Base-by-base conservation (phyloP, 345 rosid genomes). In the Sisymbrium irio region DNA sequence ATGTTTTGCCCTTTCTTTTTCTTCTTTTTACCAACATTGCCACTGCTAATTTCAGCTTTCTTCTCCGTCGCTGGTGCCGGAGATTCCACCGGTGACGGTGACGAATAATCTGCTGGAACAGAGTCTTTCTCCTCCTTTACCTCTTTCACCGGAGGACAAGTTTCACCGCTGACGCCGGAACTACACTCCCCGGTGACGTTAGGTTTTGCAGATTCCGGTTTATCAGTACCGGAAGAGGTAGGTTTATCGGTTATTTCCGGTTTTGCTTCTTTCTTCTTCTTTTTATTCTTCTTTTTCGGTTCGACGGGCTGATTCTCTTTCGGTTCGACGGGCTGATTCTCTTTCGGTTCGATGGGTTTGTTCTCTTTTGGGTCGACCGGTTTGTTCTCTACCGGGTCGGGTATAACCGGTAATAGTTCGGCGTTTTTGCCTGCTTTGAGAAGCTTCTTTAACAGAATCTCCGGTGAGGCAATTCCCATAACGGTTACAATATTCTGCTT, bases 351-450 rank as follows among this genome's bases (percentile, higher is more conserved):
- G 20, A 55, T 22, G 12, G 60, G 39, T 30, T 55, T 55, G 10
- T 83, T 25, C 77, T 51, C 75, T 37, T 72, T 71, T 7, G 65
- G 39, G 63, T 56, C 73, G 10, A 49, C 45, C 10, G 64, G 64
- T 83, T 76, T 84, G 25, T 82, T 78, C 82, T 50, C 72, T 46
- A 69, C 74, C 30, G 72, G 35, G 59, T 53, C 77, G 22, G 60
- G 39, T 64, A 81, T 78, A 36, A 71, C 82, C 55, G 86, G 90
- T 84, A 90, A 80, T 2, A 88, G 53, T 74, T 81, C 88, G 10
- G 93, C 98, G 46, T 79, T 82, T 67, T 88, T 93, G 13, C 93
- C 93, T 7, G 87, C 69, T 66, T 83, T 88, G 50, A 47, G 75
- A 47, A 93, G 86, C 69, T 85, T 90, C 83, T 83, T 87, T 69